Percentiles rank a stretch among this genome's conserved stretches.
phyloP scores from a whole-genome alignment of 1,284 basidiomycete species.

The Leccinum pachyderme region DNA sequence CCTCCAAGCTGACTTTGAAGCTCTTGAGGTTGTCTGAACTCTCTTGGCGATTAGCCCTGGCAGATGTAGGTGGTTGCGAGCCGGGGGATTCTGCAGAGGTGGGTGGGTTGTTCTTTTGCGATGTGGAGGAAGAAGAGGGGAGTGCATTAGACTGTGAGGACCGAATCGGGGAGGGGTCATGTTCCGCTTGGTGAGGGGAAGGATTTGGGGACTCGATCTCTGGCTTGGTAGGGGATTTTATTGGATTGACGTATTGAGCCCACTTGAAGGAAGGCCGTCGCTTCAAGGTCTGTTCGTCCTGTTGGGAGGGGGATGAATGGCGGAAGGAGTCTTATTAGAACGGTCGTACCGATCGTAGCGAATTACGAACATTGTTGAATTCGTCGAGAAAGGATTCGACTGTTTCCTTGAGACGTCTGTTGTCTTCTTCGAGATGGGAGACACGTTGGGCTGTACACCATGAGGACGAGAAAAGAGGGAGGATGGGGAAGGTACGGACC shows the following conservation, averaged over 20 bases:
- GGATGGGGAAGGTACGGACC: conserved; percentile 43
- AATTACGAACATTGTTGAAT: conserved; percentile 39
- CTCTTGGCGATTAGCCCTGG: conserved; percentile 54
- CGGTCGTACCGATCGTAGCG: conserved; percentile 20
- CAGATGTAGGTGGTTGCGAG: conserved; percentile 28
- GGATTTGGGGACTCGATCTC: conserved; percentile 72
- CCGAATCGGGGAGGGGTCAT: conserved; percentile 50
- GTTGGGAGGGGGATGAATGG: conserved; percentile 20
- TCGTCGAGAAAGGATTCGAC: conserved; percentile 67
- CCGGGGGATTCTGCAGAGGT: conserved; percentile 35
- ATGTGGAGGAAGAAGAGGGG: conserved; percentile 16
- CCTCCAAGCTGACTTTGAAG: conserved; percentile 90
- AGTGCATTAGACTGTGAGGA: conserved; percentile 31
- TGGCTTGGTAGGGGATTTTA: conserved; percentile 74
- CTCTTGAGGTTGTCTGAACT: conserved; percentile 79
- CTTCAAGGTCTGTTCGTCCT: conserved; percentile 56
- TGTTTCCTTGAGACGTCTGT: conserved; percentile 60
- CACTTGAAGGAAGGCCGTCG: conserved; percentile 81
- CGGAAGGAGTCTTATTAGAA: conserved; percentile 1
- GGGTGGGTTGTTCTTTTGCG: conserved; percentile 31
- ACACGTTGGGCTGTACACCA: conserved; percentile 61
- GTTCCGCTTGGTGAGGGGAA: conserved; percentile 73
- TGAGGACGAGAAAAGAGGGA: conserved; percentile 6
- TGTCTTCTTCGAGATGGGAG: conserved; percentile 71
- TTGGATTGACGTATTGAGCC: conserved; percentile 70